phyloP scores from a whole-genome alignment of 768 basidiomycete genomes.

The Sporobolomyces roseus region DNA sequence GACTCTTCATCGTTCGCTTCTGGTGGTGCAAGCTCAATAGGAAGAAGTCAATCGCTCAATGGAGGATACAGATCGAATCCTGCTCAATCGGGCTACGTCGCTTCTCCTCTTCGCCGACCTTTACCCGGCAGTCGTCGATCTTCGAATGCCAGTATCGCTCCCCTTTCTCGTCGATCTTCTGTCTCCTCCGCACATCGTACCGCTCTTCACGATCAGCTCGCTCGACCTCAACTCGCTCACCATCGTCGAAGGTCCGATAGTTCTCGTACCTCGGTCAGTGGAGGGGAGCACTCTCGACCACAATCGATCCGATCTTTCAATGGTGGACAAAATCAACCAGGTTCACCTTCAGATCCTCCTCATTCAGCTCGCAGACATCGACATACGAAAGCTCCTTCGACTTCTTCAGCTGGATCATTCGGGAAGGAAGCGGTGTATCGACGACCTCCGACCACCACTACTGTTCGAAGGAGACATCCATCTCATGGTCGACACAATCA shows the following conservation, averaged over 20 bases:
- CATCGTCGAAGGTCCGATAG: constrained; percentile 55
- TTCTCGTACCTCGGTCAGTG: constrained; percentile 66
- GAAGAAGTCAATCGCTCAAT: constrained; percentile 14
- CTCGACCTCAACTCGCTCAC: constrained; percentile 43
- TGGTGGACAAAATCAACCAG: constrained; percentile 1
- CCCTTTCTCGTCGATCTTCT: constrained; percentile 32
- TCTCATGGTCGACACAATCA: constrained; percentile 15
- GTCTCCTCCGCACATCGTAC: constrained; percentile 38
- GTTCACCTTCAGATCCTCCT: not conserved
- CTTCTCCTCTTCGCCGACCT: constrained; percentile 44
- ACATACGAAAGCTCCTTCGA: constrained; percentile 29
- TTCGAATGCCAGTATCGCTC: constrained; percentile 33
- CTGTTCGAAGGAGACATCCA: constrained; percentile 26
- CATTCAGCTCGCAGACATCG: constrained; percentile 2
- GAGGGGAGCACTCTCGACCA: constrained; percentile 31
- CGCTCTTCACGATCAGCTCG: constrained; percentile 7
- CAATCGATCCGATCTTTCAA: constrained; percentile 31
- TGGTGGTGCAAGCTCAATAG: not conserved
- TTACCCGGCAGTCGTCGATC: constrained; percentile 38
- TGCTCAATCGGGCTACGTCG: constrained; percentile 17
- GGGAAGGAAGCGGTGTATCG: constrained; percentile 32
- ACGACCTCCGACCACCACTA: constrained; percentile 41
- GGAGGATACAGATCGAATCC: constrained; percentile 3
- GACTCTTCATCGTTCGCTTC: constrained; percentile 52
- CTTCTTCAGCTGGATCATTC: constrained; percentile 29